Evolutionary conservation across 306 rosid species (phyloP).

Genomic region (Vicia villosa): DNA sequence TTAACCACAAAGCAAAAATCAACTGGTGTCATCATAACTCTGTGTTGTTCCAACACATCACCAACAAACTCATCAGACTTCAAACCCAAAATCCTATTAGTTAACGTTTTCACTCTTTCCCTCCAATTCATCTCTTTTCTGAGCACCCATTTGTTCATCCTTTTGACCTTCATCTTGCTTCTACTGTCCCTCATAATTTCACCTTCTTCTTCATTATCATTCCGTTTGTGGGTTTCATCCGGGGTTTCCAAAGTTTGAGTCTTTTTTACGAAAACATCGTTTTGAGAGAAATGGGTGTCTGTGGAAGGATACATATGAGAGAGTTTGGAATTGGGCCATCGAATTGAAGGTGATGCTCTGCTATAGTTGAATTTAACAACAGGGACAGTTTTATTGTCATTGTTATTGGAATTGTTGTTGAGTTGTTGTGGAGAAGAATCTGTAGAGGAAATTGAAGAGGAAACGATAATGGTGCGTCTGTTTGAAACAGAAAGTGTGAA

Average conservation of each 20-base stretch:
- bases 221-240: slow-evolving; percentile 34
- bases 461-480: slow-evolving; percentile 33
- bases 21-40: slow-evolving; percentile 81
- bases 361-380: slow-evolving; percentile 54
- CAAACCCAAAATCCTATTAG: slow-evolving; percentile 70
- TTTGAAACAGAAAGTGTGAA: slow-evolving; percentile 29
- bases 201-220: not conserved
- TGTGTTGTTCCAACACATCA: slow-evolving; percentile 72
- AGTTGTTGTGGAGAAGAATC: slow-evolving; percentile 30
- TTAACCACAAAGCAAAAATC: slow-evolving; percentile 93
- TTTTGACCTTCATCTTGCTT: slow-evolving; percentile 62
- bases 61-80: slow-evolving; percentile 78
- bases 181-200: slow-evolving; percentile 56
- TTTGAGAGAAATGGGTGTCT: slow-evolving; percentile 45
- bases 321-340: slow-evolving; percentile 78
- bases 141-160: slow-evolving; percentile 78
- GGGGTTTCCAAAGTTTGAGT: slow-evolving; percentile 35
- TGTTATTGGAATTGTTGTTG: not conserved
- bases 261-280: slow-evolving; percentile 27
- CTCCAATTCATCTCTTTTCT: slow-evolving; percentile 86
- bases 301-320: slow-evolving; percentile 52
- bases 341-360: slow-evolving; percentile 88
- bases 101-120: slow-evolving; percentile 74
- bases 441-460: slow-evolving; percentile 33
- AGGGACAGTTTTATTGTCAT: not conserved